Conservation (phyloP, 345 rosid species). For the Iberis pinnata region DNA sequence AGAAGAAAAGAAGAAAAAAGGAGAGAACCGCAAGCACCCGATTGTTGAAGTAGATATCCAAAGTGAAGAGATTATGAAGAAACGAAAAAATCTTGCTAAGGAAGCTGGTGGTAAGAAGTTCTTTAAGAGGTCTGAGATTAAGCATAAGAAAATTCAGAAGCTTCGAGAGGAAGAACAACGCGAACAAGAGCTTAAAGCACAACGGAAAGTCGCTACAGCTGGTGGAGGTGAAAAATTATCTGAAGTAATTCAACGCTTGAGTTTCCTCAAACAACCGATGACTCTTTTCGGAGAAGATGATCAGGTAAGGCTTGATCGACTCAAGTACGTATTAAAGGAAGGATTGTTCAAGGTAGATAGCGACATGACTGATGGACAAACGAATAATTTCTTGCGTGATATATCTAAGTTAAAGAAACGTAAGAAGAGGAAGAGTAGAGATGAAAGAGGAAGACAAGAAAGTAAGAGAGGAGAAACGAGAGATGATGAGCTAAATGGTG, state of each 20-base stretch:
- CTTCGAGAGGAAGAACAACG: no score
- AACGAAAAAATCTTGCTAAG: slow-evolving; percentile 56
- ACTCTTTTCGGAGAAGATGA: slow-evolving; percentile 96
- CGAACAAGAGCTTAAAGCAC: slow-evolving; percentile 74
- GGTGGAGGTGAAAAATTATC: slow-evolving; percentile 24
- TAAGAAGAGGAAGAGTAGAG: slow-evolving; percentile 76
- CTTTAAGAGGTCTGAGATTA: slow-evolving; percentile 86
- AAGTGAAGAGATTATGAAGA: slow-evolving; percentile 71
- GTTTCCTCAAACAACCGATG: no score
- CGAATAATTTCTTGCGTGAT: slow-evolving; percentile 87
- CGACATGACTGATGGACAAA: no score
- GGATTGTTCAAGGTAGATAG: slow-evolving; percentile 92
- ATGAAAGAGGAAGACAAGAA: no score
- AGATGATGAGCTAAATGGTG: no score
- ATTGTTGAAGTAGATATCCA: slow-evolving; percentile 51
- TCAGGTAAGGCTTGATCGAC: slow-evolving; percentile 67
- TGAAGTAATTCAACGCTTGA: slow-evolving; percentile 85
- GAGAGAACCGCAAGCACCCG: slow-evolving; percentile 42
- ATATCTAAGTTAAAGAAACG: slow-evolving; percentile 80
- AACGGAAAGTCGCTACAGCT: slow-evolving; percentile 40
- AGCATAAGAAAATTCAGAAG: slow-evolving; percentile 75
- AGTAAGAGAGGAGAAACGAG: no score
- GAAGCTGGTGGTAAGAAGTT: slow-evolving; percentile 72
- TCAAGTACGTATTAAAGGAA: slow-evolving; percentile 69
- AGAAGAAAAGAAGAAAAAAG: slow-evolving; percentile 27